Evolutionary conservation across 176 grass and related monocot species (phyloP), one percentile per base, ranked within the genome.

Genomic region (Alloteropsis semialata): DNA sequence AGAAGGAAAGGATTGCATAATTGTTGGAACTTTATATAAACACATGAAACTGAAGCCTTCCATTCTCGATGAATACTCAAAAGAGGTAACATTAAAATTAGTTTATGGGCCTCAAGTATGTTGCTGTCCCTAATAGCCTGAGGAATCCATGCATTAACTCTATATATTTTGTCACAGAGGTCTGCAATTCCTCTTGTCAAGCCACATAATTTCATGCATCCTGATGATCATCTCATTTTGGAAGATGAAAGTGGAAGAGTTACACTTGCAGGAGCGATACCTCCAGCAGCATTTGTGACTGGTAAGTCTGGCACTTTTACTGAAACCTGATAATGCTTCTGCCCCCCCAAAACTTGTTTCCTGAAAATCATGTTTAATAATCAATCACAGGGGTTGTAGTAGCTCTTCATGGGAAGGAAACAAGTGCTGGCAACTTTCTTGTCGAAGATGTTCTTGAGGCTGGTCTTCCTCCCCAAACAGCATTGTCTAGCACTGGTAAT

Each of bases 181-280:
- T 99, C 96, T 17, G 87, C 65, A 54, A 77, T 96, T 74, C 96
- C 96, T 68, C 96, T 99, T 69, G 96, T 89, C 51, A 99, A 96
- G 50, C 96, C 80, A 15, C 96, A 99, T 74, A 99, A 99, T 89
- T 99, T 99, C 89, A 89, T 92, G 80, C 93, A 94, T 77, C 86
- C 88, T 53, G 96, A 99, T 64, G 96, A 99, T 78, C 91, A 99
- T 93, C 91, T 99, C 66, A 92, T 96, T 88, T 85, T 99, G 78
- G 96, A 99, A 99, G 93, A 99, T 83, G 96, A 99, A 81, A 99
- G 96, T 54, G 96, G 96, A 85, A 91, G 96, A 79, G 96, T 99
- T 80, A 90, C 92, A 75, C 82, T 99, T 81, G 83, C 93, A 85
- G 93, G 93, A 90, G 69, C 79, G 61, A 83, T 96, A 77, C 68